Conservation (phyloP, 495 filamentous ascomycete genomes). For the Lindgomyces ingoldianus region DNA sequence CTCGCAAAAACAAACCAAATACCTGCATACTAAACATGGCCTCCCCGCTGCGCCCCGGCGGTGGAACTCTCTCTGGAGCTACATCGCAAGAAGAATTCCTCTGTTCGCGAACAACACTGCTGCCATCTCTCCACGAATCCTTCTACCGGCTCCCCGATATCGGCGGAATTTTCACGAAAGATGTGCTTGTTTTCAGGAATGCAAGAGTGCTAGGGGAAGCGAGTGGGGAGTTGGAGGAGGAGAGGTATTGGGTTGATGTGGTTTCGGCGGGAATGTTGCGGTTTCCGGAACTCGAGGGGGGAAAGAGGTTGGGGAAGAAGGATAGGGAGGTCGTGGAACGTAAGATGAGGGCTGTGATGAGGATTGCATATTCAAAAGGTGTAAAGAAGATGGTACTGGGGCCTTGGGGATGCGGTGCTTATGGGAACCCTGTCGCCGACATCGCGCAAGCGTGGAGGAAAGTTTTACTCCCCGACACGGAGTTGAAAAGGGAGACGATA, state of each 20-base stretch:
- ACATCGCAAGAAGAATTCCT: constrained; percentile 47
- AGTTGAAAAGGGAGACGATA: constrained; percentile 39
- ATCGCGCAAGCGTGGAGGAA: constrained; percentile 43
- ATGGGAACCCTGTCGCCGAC: constrained; percentile 45
- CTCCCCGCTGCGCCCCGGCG: constrained; percentile 37
- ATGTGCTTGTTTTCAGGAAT: constrained; percentile 44
- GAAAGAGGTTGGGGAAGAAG: constrained; percentile 16
- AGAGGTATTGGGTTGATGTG: constrained; percentile 45
- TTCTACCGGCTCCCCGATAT: constrained; percentile 46
- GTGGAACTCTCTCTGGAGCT: constrained; percentile 41
- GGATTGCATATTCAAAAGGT: constrained; percentile 37
- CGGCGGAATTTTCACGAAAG: constrained; percentile 40
- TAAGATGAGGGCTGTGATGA: constrained; percentile 47
- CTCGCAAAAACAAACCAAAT: constrained; percentile 30
- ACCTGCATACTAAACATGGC: constrained; percentile 45
- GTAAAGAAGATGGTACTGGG: constrained; percentile 44
- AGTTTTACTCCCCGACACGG: constrained; percentile 21
- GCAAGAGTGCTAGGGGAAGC: constrained; percentile 10
- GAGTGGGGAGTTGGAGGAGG: constrained; percentile 36
- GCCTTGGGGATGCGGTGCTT: constrained; percentile 47
- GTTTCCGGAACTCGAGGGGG: constrained; percentile 39
- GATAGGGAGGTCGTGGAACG: constrained; percentile 33
- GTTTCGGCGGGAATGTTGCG: constrained; percentile 41
- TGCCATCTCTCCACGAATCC: constrained; percentile 40
- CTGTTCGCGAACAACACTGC: constrained; percentile 44